Evolutionary conservation across 768 basidiomycete species (phyloP), one percentile per base, ranked within the genome.

Genomic region (Imleria badia): DNA sequence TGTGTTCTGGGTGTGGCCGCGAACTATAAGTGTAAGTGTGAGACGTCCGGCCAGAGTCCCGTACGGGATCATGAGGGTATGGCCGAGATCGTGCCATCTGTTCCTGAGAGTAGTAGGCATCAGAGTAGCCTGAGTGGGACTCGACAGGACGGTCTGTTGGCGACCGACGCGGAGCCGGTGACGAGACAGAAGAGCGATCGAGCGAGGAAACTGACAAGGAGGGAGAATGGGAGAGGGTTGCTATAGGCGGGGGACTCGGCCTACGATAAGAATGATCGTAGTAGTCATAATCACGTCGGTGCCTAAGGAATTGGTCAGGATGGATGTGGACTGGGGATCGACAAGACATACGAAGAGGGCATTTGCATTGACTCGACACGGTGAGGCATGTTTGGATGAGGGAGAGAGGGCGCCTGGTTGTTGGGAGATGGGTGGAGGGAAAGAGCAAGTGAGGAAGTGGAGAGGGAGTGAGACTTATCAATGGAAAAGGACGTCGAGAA

Each of bases 151-250:
- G 66, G 66, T 71, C 56, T 66, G 75, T 48, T 66, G 72, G 57
- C 3, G 75, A 73, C 57, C 76, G 70, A 61, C 81, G 74, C 50
- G 78, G 64, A 56, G 82, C 81, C 8, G 86, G 83, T 1, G 84
- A 82, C n/a, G 78, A 78, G 42, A 81, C 78, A 33, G 81, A 78
- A 42, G 81, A 81, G 63, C 82, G 79, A 73, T 85, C 84, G 34
- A 80, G 73, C 0, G 83, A 83, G 41, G 82, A 81, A 34, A 80
- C 76, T 11, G 82, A 84, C 34, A 81, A 72, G 7, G 84, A 81
- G 38, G 86, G 84, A 0, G 86, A 87, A 64, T 82, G 81, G 23
- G 82, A 72, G 56, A 76, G 74, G 41, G 77, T 76, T 11, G 78
- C 78, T 56, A 78, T 79, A 55, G 76, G 80, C 2, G 75, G 81